Percentiles rank a stretch among this genome's conserved stretches.
phyloP scores from a whole-genome alignment of 2,329 filamentous ascomycete species.

The Phialocephala subalpina region DNA sequence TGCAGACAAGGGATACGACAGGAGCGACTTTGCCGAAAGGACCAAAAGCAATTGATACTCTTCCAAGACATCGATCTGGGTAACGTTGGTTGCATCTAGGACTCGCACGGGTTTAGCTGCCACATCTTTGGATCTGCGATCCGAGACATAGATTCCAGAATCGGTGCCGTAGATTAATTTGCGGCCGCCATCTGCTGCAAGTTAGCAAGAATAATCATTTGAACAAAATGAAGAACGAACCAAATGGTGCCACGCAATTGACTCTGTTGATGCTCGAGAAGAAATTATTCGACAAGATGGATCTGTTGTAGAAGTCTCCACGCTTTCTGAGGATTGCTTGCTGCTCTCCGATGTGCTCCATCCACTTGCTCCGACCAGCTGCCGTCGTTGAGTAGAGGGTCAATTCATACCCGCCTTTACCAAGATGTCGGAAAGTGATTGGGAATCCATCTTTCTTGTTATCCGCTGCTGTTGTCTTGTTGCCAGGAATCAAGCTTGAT shows the following conservation, averaged over 20 bases:
- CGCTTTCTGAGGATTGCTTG: constrained; percentile 87
- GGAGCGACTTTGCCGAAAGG: constrained; percentile 89
- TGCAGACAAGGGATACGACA: constrained; percentile 87
- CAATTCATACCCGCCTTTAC: constrained; percentile 93
- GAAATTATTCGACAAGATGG: constrained; percentile 65
- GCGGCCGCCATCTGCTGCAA: constrained; percentile 79
- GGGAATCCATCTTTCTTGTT: constrained; percentile 84
- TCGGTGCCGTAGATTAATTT: constrained; percentile 97
- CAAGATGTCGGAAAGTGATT: constrained; percentile 95
- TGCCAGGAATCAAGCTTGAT: constrained; percentile 77
- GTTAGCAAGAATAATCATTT: constrained; percentile 34
- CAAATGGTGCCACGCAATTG: constrained; percentile 93
- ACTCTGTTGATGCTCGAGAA: constrained; percentile 78
- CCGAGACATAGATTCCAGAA: constrained; percentile 89
- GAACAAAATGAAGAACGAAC: constrained; percentile 56
- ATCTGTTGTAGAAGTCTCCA: constrained; percentile 88
- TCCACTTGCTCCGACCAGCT: constrained; percentile 92
- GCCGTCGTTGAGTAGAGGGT: constrained; percentile 88
- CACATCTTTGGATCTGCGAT: constrained; percentile 86
- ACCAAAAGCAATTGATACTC: constrained; percentile 93
- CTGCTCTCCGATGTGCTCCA: constrained; percentile 92
- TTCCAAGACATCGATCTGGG: constrained; percentile 94
- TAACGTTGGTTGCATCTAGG: constrained; percentile 86
- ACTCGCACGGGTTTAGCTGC: constrained; percentile 79
- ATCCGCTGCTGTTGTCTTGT: constrained; percentile 58